Conservation (phyloP, 2,329 filamentous ascomycete species). For the Sphaceloma murrayae region DNA sequence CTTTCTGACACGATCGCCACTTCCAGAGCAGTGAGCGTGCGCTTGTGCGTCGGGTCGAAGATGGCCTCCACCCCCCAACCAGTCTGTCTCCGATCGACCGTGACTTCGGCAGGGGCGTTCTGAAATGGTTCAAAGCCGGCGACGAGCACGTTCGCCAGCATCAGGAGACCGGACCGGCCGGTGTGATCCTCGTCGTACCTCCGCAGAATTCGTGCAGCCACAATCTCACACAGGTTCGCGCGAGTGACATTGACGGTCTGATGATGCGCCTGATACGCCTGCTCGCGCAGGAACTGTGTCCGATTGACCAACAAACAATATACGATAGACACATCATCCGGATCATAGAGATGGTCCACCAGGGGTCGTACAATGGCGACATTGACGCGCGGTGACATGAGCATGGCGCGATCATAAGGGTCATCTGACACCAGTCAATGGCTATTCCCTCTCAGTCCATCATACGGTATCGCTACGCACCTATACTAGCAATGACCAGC, state of each 20-base stretch:
- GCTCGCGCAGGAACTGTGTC: slow-evolving; percentile 68
- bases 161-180: slow-evolving; percentile 58
- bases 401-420: slow-evolving; percentile 62
- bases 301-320: slow-evolving; percentile 79
- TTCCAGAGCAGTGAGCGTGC: slow-evolving; percentile 67
- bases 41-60: slow-evolving; percentile 40
- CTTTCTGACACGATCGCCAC: slow-evolving; percentile 75
- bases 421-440: slow-evolving; percentile 38
- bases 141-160: slow-evolving; percentile 69
- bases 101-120: slow-evolving; percentile 61
- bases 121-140: slow-evolving; percentile 80
- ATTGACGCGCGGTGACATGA: slow-evolving; percentile 74
- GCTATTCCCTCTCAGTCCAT: neutral
- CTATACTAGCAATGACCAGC: slow-evolving; percentile 39
- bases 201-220: slow-evolving; percentile 67
- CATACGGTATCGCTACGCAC: slow-evolving; percentile 22
- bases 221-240: slow-evolving; percentile 67
- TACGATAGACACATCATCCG: slow-evolving; percentile 71
- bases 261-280: slow-evolving; percentile 63
- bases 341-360: slow-evolving; percentile 73
- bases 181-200: slow-evolving; percentile 70
- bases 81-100: slow-evolving; percentile 44
- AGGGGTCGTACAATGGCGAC: slow-evolving; percentile 68
- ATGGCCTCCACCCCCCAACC: slow-evolving; percentile 35
- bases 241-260: slow-evolving; percentile 73